Base-by-base conservation (phyloP, 495 filamentous ascomycete species). In the Amphirosellinia nigrospora region DNA sequence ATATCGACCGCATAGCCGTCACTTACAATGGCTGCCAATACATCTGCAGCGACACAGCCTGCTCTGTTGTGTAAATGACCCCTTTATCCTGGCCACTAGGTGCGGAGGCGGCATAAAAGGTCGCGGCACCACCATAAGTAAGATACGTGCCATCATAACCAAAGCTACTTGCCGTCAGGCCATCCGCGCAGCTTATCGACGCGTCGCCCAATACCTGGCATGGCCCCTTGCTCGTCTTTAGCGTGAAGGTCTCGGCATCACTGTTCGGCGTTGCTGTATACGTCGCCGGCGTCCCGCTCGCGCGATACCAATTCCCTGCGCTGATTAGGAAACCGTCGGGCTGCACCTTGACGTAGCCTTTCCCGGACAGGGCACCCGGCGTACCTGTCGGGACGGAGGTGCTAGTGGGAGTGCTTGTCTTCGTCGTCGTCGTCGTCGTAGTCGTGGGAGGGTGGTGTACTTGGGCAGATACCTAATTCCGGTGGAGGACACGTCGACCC, bases 251-350 rank as follows among this genome's bases (percentile, higher is more conserved):
- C 34, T 81, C 79, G 26, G 83, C 72, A 50, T 70, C 71, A 1
- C 64, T 32, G 45, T 45, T 58, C 0, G 78, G 70, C 43, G 85
- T 80, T 1, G 87, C 84, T 4, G 84, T 88, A 79, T 89, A 92
- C 9, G 87, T 90, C 6, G 91, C 91, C 75, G 91, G 93, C 1
- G 90, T 91, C 0, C 91, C 91, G 16, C 82, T 84, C 0, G 83
- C 82, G 50, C 59, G 68, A 73, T 89, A 94, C 91, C 91, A 94
- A 3, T 84, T 87, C 13, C 91, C 91, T 10, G 77, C 80, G 72
- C 88, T 88, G 78, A 93, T 93, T 69, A 94, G 80, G 71, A 91
- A 94, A 41, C 91, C 91, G n/a, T 84, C 82, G 36, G 80, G 77
- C 0, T 83, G 79, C 0, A 90, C 90, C 63, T 89, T 82, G 43